Base-by-base conservation (phyloP, 495 filamentous ascomycete genomes). In the Penicillium flavigenum region DNA sequence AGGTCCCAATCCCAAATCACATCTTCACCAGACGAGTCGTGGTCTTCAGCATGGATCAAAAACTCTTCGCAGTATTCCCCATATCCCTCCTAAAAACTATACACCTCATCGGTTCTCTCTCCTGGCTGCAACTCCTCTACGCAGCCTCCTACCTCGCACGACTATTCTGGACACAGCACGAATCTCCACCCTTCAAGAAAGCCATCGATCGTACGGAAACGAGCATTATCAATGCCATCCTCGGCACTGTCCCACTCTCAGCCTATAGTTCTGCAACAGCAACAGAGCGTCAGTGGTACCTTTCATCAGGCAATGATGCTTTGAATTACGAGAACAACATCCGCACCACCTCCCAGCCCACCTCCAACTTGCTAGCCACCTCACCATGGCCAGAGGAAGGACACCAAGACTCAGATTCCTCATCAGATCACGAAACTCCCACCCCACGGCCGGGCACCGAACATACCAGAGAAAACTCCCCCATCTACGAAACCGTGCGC, bases 101-200 rank as follows among this genome's bases (percentile, higher is more conserved):
- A 43, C 36, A 44, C 19, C 64, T 69, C 29, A 58, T 62, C 29
- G 5, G 52, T 26, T 20, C 53, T 24, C 46, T 63, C 7, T 29
- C 31, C 24, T 65, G 61, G 58, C 60, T 68, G 10, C 66, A 69
- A 31, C 6, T 65, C 20, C 43, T 67, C 39, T 65, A 67, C 56
- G 41, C 24, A 10, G 20, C 58, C n/a, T 67, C 64, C n/a, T 58
- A 48, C 34, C 5, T 69, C 10, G 62, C 47, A 10, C 57, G 41
- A 3, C 64, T 55, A 17, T 47, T 65, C 24, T 46, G 52, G 45
- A 58, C 47, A 2, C 17, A 38, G 9, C 34, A 38, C 9, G 61
- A 63, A 4, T 61, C 54, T 2, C 54, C 61, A 16, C 63, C 66
- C 3, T 57, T 66, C 20, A 55, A 43, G 6, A 29, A 22, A 4